Conservation (phyloP, 2,329 filamentous ascomycete species). For the Furcasterigmium sp. region DNA sequence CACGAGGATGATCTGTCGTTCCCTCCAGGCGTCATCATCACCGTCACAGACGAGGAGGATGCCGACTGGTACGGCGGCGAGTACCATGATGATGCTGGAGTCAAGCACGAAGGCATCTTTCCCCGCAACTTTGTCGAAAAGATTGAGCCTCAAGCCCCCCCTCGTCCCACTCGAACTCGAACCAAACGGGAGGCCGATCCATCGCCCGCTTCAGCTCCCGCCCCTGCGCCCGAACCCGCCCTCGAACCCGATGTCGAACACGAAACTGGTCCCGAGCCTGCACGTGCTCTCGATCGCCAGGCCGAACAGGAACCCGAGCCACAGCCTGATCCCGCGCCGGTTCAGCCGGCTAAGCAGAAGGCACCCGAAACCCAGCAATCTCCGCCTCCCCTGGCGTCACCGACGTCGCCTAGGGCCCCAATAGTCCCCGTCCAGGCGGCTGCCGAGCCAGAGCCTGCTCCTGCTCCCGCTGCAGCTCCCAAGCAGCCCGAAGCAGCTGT, state of each 20-base stretch:
- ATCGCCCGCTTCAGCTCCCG: conserved; percentile 12
- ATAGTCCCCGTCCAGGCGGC: conserved; percentile 28
- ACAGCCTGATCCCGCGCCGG: conserved; percentile 15
- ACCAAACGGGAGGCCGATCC: conserved; percentile 56
- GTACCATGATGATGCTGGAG: conserved; percentile 71
- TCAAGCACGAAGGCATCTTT: conserved; percentile 80
- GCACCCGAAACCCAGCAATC: conserved; percentile 26
- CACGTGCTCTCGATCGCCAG: too few species aligned
- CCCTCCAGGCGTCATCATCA: conserved; percentile 79
- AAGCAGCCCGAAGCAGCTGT: conserved; percentile 29
- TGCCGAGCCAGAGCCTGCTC: conserved; percentile 16
- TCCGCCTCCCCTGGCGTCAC: conserved; percentile 19
- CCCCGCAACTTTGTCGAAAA: conserved; percentile 96
- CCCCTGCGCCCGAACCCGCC: conserved; percentile 20
- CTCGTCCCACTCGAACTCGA: conserved; percentile 72
- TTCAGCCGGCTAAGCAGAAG: conserved; percentile 11
- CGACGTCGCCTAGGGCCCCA: conserved; percentile 25
- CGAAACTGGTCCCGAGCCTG: conserved; percentile 17
- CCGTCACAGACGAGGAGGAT: conserved; percentile 88
- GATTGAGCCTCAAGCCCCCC: conserved; percentile 86
- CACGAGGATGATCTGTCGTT: conserved; percentile 97
- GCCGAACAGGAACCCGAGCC: conserved; percentile 16
- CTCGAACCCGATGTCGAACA: conserved; percentile 11
- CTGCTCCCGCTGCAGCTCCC: conserved; percentile 27
- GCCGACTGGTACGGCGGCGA: conserved; percentile 90